Evolutionary conservation across 352 stramenopile species (phyloP).

Genomic region (Phytophthora sansomeana): DNA sequence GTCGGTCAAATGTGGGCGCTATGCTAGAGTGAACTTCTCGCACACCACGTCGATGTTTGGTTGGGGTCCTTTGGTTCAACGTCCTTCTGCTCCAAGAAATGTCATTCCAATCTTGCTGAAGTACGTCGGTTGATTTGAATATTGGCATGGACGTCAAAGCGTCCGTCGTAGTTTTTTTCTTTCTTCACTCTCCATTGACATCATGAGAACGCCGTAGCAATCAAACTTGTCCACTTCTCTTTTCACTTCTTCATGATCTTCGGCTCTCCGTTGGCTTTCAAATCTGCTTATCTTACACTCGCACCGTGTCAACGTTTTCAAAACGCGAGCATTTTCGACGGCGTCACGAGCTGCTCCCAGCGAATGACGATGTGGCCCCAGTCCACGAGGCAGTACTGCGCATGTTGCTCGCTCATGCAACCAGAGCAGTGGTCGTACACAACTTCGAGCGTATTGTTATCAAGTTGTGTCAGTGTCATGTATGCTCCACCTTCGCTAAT

Average conservation of each 20-base stretch:
- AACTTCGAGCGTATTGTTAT: slow-evolving; percentile 40
- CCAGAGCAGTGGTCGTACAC: slow-evolving; percentile 50
- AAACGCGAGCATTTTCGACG: slow-evolving; percentile 45
- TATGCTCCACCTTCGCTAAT: slow-evolving; percentile 45
- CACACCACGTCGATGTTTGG: too few relatives aligned
- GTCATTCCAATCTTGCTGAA: not conserved
- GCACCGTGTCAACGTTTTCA: slow-evolving; percentile 12
- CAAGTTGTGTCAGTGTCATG: slow-evolving; percentile 46
- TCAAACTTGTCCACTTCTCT: too few relatives aligned
- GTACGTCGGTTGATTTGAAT: not conserved
- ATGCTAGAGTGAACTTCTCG: too few relatives aligned
- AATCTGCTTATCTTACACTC: slow-evolving; percentile 1
- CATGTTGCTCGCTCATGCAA: slow-evolving; percentile 55
- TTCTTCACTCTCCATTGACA: too few relatives aligned
- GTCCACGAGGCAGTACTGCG: slow-evolving; percentile 59
- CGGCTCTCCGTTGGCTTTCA: not conserved
- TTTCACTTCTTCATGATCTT: not conserved
- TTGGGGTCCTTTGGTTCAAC: too few relatives aligned
- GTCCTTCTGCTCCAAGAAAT: too few relatives aligned
- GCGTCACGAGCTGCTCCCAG: slow-evolving; percentile 67
- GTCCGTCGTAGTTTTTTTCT: too few relatives aligned
- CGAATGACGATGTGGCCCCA: slow-evolving; percentile 62
- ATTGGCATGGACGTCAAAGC: too few relatives aligned
- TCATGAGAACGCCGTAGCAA: too few relatives aligned
- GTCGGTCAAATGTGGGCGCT: too few relatives aligned